These are phyloP conservation scores for Akebia trifoliata DNA, from an alignment of 164 flowering plant genomes.

Conservation along the genomic window DNA sequence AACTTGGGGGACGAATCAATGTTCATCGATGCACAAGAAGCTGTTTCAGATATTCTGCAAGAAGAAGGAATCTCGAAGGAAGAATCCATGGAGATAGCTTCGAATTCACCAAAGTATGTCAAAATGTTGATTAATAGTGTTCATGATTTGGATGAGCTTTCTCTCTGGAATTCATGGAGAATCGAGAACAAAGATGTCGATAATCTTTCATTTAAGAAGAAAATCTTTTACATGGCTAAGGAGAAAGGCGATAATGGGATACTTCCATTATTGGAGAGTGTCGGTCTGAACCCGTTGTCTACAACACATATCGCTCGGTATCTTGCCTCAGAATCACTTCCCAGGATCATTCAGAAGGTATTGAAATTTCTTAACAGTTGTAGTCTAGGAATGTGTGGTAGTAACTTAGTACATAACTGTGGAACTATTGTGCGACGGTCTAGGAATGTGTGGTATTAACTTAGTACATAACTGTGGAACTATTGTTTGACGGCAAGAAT, in stretches of 20 bases:
- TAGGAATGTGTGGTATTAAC: no score
- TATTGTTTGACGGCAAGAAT: no score
- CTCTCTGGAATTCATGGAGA: slow-evolving; percentile 43
- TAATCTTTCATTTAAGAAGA: slow-evolving; percentile 37
- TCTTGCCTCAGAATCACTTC: slow-evolving; percentile 48
- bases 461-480: no score
- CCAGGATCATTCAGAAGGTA: slow-evolving; percentile 56
- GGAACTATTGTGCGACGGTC: no score
- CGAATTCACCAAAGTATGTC: slow-evolving; percentile 52
- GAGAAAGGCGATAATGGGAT: slow-evolving; percentile 75
- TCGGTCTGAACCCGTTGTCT: slow-evolving; percentile 55
- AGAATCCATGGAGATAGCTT: slow-evolving; percentile 38
- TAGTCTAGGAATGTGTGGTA: no score
- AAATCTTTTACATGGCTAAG: slow-evolving; percentile 51
- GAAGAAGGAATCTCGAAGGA: slow-evolving; percentile 40
- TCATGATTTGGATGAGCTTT: slow-evolving; percentile 59
- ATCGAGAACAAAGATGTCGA: slow-evolving; percentile 15
- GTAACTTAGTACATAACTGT: no score
- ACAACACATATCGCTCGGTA: slow-evolving; percentile 58
- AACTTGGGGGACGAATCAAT: slow-evolving; percentile 7
- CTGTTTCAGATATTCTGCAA: slow-evolving; percentile 37
- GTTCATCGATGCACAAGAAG: slow-evolving; percentile 34
- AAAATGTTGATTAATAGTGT: slow-evolving; percentile 60
- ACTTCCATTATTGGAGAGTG: slow-evolving; percentile 78
- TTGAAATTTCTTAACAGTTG: neutral